Evolutionary conservation across 129 eudicot genomes (phyloP).

Genomic region (Smallanthus sonchifolius): DNA sequence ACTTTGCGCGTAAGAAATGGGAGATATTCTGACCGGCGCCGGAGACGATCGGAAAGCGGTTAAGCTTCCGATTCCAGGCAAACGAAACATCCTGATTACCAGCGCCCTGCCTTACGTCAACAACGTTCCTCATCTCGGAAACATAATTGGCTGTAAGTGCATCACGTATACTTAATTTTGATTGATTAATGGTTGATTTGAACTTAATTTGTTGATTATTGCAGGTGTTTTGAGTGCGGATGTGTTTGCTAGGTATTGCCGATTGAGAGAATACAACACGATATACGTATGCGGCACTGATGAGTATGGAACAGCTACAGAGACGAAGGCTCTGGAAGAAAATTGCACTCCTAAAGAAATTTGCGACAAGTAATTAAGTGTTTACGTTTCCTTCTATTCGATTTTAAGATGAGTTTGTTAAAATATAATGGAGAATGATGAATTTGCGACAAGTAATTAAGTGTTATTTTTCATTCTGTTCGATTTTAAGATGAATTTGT

Average conservation of each 20-base stretch:
- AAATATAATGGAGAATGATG: not conserved
- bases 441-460: no score
- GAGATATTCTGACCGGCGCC: slow-evolving; percentile 25
- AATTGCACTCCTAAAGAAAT: slow-evolving; percentile 73
- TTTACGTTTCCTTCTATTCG: not conserved
- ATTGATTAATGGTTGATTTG: not conserved
- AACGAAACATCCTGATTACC: slow-evolving; percentile 57
- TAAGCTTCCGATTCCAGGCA: slow-evolving; percentile 49
- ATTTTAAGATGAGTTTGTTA: not conserved
- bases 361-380: slow-evolving; percentile 67
- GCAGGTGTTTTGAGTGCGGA: slow-evolving; percentile 97
- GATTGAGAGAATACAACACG: slow-evolving; percentile 66
- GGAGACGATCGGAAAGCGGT: slow-evolving; percentile 25
- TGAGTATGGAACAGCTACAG: slow-evolving; percentile 96
- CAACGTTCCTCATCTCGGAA: slow-evolving; percentile 69
- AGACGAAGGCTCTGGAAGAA: slow-evolving; percentile 93
- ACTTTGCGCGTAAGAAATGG: slow-evolving; percentile 24
- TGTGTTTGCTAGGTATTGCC: slow-evolving; percentile 88
- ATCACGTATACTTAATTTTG: not conserved
- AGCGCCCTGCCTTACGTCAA: slow-evolving; percentile 69
- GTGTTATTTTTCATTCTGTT: no score
- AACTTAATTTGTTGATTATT: not conserved
- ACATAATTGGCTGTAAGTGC: slow-evolving; percentile 57
- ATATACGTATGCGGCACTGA: slow-evolving; percentile 90
- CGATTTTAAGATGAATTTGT: no score